Evolutionary conservation across 306 rosid genomes (phyloP).

Genomic region (Fagus sylvatica): DNA sequence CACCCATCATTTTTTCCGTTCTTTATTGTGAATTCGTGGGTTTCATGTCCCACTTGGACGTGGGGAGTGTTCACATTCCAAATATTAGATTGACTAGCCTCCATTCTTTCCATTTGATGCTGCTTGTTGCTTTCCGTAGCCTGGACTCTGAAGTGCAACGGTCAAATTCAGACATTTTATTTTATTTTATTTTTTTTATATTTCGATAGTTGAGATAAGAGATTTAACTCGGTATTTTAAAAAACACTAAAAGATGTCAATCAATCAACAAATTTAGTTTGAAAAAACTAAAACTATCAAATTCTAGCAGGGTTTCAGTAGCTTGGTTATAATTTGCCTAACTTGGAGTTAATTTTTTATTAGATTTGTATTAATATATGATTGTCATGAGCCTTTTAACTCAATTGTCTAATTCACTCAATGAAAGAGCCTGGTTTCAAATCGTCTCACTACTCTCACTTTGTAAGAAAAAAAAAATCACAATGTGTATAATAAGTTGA

Average conservation of each 20-base stretch:
- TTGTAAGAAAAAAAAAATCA: slow-evolving; percentile 32
- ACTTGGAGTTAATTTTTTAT: neutral
- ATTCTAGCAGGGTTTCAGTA: neutral
- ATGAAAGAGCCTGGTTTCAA: too few relatives aligned
- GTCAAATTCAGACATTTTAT: neutral
- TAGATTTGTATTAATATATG: slow-evolving; percentile 24
- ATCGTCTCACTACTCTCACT: too few relatives aligned
- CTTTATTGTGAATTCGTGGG: neutral
- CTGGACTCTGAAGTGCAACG: neutral
- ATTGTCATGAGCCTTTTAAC: too few relatives aligned
- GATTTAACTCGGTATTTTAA: too few relatives aligned
- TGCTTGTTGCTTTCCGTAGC: neutral
- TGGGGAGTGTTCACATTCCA: neutral
- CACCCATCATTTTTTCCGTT: neutral
- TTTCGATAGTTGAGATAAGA: too few relatives aligned
- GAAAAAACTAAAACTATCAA: neutral
- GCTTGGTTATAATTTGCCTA: neutral
- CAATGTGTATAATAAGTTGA: slow-evolving; percentile 55
- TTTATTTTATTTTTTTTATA: too few relatives aligned
- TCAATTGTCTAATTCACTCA: too few relatives aligned
- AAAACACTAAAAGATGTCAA: too few relatives aligned
- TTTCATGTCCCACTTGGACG: slow-evolving; percentile 1
- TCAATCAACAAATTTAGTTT: too few relatives aligned
- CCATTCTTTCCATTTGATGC: neutral
- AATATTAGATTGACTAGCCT: neutral